Evolutionary conservation across 225 moss, liverwort and hornwort genomes (phyloP).

Genomic region (Climacium dendroides): DNA sequence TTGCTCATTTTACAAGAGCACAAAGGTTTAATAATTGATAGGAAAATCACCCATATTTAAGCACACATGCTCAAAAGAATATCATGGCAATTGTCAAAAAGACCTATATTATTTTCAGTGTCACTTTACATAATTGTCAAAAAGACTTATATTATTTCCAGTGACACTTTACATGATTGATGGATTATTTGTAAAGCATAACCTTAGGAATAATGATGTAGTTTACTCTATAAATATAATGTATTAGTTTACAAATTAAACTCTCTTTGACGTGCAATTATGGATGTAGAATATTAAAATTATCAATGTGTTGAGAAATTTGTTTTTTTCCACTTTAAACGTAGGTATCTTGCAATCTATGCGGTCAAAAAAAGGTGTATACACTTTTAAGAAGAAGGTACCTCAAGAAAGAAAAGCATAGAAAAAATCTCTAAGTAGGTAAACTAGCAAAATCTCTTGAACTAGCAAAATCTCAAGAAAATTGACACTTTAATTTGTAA

Average conservation of each 20-base stretch:
- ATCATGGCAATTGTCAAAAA: not conserved
- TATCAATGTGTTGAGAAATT: too few species aligned
- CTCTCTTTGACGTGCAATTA: not conserved
- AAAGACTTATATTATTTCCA: not conserved
- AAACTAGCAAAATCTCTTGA: too few species aligned
- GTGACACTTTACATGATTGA: not conserved
- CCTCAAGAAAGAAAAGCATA: too few species aligned
- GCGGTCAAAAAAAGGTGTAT: too few species aligned
- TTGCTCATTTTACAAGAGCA: too few species aligned
- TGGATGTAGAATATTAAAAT: not conserved
- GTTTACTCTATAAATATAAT: not conserved
- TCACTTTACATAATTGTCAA: too few species aligned
- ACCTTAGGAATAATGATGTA: not conserved
- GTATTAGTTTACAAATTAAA: not conserved
- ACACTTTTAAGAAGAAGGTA: too few species aligned
- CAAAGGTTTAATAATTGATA: not conserved
- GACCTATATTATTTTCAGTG: not conserved
- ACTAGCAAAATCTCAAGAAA: too few species aligned
- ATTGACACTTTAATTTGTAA: too few species aligned
- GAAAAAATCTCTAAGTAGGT: too few species aligned
- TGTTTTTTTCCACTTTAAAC: too few species aligned
- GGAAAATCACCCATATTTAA: not conserved
- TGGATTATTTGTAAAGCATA: not conserved
- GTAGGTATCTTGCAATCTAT: too few species aligned
- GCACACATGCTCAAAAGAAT: accelerated